Conservation (phyloP, 2,329 filamentous ascomycete species). For the Penicillium sp. region DNA sequence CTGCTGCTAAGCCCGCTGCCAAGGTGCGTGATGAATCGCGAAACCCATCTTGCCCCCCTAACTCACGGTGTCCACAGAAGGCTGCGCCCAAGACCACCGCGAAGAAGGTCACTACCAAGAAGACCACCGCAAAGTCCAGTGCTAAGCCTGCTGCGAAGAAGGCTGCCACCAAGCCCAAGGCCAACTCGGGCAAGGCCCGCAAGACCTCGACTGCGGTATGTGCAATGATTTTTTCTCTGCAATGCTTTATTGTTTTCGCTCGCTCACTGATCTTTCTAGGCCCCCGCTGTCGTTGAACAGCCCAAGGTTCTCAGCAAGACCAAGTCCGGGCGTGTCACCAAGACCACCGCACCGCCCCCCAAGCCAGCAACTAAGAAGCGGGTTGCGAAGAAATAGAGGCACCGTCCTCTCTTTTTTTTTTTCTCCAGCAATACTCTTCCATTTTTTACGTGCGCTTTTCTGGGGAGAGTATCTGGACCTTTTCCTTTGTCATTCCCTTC, state of each 20-base stretch:
- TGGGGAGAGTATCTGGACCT: conserved; percentile 12
- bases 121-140: conserved; percentile 38
- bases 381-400: conserved; percentile 39
- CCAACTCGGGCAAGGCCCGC: conserved; percentile 50
- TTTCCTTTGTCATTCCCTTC: conserved; percentile 18
- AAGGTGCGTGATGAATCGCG: conserved; percentile 24
- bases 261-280: conserved; percentile 40
- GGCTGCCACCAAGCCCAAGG: conserved; percentile 44
- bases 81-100: conserved; percentile 32
- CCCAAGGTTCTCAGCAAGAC: conserved; percentile 69
- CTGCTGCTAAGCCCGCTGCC: conserved; percentile 11
- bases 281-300: conserved; percentile 63
- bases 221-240: conserved; percentile 4
- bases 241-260: neutral
- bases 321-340: conserved; percentile 79
- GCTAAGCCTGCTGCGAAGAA: conserved; percentile 29
- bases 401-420: conserved; percentile 15
- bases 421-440: conserved; percentile 14
- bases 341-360: conserved; percentile 50
- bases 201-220: conserved; percentile 46
- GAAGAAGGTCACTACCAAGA: conserved; percentile 43
- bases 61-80: conserved; percentile 16
- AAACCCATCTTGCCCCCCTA: conserved; percentile 24
- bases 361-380: conserved; percentile 46
- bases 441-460: conserved; percentile 22